These are phyloP conservation scores for Mrakia gelida DNA, from an alignment of 768 basidiomycete species.

Conservation along the genomic window DNA sequence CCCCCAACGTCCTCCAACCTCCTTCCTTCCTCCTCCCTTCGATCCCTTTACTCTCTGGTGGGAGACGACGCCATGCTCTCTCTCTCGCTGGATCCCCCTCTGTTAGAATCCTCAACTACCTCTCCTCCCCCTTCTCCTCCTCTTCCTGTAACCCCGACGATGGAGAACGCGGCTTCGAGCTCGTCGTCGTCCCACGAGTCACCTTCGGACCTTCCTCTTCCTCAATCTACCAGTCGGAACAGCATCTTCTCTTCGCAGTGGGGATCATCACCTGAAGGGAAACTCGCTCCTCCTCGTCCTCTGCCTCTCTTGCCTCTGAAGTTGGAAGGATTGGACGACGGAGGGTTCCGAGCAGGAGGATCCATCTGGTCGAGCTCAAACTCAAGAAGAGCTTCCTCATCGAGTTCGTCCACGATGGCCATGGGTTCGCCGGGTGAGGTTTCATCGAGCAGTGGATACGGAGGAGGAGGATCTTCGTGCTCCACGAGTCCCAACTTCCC, in stretches of 20 bases:
- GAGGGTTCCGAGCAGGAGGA: neutral
- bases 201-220: neutral
- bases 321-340: neutral
- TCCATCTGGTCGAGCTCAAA: slow-evolving; percentile 6
- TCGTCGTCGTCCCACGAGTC: neutral
- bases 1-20: neutral
- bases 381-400: neutral
- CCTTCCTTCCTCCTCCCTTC: neutral
- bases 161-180: neutral
- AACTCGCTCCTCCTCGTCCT: neutral
- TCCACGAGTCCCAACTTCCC: neutral
- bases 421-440: too few relatives aligned
- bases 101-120: neutral
- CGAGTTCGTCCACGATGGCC: too few relatives aligned
- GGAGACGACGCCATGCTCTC: neutral
- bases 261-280: slow-evolving; percentile 1
- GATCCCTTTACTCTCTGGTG: neutral
- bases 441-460: neutral
- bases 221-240: neutral
- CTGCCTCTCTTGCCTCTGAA: neutral
- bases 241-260: slow-evolving; percentile 5
- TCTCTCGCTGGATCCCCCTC: slow-evolving; percentile 10
- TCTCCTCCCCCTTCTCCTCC: slow-evolving; percentile 1
- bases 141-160: neutral
- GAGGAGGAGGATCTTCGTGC: neutral